These are phyloP conservation scores for Ustilago tritici DNA, from an alignment of 1,284 basidiomycete genomes.

Conservation along the genomic window DNA sequence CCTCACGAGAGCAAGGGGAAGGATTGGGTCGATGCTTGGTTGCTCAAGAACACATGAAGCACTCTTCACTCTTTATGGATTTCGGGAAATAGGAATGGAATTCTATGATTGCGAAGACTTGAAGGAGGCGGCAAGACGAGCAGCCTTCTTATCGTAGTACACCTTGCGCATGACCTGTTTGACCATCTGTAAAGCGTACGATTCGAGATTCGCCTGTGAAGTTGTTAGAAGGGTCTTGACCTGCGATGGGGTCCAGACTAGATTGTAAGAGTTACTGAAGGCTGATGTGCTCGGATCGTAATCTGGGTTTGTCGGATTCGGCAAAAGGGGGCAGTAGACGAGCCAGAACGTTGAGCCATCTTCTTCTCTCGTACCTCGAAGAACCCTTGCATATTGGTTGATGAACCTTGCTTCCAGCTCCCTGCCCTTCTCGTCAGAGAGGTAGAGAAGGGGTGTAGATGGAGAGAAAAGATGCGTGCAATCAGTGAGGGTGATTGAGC, in stretches of 20 bases:
- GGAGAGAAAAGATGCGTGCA: conserved; percentile 24
- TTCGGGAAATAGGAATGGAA: not conserved
- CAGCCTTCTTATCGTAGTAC: conserved; percentile 48
- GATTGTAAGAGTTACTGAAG: conserved; percentile 67
- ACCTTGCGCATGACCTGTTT: conserved; percentile 36
- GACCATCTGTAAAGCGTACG: conserved; percentile 44
- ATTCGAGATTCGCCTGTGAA: conserved; percentile 53
- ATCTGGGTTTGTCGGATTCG: conserved; percentile 48
- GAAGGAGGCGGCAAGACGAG: conserved; percentile 12
- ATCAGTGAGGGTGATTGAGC: conserved; percentile 38
- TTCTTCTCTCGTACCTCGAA: conserved; percentile 21
- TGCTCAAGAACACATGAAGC: conserved; percentile 22
- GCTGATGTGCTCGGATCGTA: conserved; percentile 60
- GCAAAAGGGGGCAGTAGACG: conserved; percentile 64
- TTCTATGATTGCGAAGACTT: not conserved
- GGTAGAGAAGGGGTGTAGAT: not conserved
- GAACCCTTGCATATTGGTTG: conserved; percentile 45
- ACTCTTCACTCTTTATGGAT: not conserved
- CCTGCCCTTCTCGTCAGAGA: not conserved
- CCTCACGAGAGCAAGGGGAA: conserved; percentile 3
- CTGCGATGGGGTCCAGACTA: conserved; percentile 65
- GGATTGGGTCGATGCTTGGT: conserved; percentile 44
- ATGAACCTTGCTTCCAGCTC: conserved; percentile 40
- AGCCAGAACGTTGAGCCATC: conserved; percentile 42
- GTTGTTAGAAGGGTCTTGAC: conserved; percentile 56